These are phyloP conservation scores for Neofusicoccum kwambonambiense DNA, from an alignment of 2,329 filamentous ascomycete genomes.

Conservation along the genomic window DNA sequence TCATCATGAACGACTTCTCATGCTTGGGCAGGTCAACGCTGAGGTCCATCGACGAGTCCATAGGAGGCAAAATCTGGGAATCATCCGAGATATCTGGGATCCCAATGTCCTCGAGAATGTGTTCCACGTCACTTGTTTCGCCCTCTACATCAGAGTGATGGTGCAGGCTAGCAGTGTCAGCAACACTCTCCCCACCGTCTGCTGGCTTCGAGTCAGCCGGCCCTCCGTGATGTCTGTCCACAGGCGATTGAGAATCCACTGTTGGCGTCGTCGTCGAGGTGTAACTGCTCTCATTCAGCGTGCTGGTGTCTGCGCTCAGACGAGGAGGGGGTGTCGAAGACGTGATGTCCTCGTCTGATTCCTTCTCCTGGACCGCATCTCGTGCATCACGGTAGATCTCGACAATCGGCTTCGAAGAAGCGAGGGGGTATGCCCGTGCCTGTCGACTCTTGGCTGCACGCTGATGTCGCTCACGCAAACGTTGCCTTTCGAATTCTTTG, in stretches of 20 bases:
- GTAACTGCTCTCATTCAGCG: constrained; percentile 34
- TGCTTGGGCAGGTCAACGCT: constrained; percentile 83
- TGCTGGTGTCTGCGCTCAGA: constrained; percentile 37
- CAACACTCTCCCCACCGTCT: constrained; percentile 26
- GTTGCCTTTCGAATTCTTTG: constrained; percentile 93
- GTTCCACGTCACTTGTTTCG: constrained; percentile 67
- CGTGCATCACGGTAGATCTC: constrained; percentile 94
- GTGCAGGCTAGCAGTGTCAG: constrained; percentile 30
- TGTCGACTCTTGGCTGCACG: constrained; percentile 72
- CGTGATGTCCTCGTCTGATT: constrained; percentile 61
- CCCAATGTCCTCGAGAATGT: constrained; percentile 66
- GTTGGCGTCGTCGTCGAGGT: constrained; percentile 35
- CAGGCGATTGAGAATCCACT: constrained; percentile 34
- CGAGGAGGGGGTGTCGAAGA: constrained; percentile 29
- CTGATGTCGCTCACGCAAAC: constrained; percentile 79
- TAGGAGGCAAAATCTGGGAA: constrained; percentile 50
- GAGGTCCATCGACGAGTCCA: constrained; percentile 56
- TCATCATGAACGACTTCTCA: constrained; percentile 89
- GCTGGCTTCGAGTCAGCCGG: neutral
- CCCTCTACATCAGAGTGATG: constrained; percentile 53
- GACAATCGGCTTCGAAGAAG: constrained; percentile 91
- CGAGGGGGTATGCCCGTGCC: constrained; percentile 81
- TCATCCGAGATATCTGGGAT: constrained; percentile 61
- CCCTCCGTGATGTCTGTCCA: constrained; percentile 29
- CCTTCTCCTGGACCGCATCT: constrained; percentile 83